phyloP scores from a whole-genome alignment of 2,329 filamentous ascomycete species.

The Rhynchosporium secalis region DNA sequence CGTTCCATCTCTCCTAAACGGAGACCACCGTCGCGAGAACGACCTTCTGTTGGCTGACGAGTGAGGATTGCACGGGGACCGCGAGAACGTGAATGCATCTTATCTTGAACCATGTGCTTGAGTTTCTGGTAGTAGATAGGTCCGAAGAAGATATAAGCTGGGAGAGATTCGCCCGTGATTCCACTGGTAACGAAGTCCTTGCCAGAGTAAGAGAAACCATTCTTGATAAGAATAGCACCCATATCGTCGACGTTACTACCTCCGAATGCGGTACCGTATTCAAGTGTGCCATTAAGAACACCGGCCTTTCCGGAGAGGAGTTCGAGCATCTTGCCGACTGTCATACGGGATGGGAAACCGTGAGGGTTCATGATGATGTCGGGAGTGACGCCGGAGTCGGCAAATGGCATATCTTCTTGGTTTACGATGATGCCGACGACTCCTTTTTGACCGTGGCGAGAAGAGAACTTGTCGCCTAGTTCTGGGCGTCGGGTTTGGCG shows the following conservation, averaged over 20 bases:
- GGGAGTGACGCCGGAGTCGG: slow-evolving; percentile 84
- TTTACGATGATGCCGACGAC: slow-evolving; percentile 96
- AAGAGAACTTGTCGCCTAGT: slow-evolving; percentile 97
- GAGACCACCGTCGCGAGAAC: slow-evolving; percentile 87
- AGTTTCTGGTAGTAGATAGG: slow-evolving; percentile 99
- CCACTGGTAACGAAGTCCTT: slow-evolving; percentile 97
- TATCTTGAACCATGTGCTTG: slow-evolving; percentile 99
- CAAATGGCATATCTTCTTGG: slow-evolving; percentile 96
- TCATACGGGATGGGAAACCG: slow-evolving; percentile 99
- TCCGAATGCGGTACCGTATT: slow-evolving; percentile 88
- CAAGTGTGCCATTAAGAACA: slow-evolving; percentile 77
- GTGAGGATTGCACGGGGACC: slow-evolving; percentile 91
- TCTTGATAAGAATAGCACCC: slow-evolving; percentile 77
- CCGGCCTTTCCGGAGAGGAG: slow-evolving; percentile 93
- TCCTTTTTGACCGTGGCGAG: slow-evolving; percentile 96
- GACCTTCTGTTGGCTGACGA: slow-evolving; percentile 92
- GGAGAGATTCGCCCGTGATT: slow-evolving; percentile 89
- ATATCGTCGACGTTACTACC: slow-evolving; percentile 86
- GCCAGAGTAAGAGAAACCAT: slow-evolving; percentile 94
- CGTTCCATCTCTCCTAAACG: slow-evolving; percentile 98
- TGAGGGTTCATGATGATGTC: slow-evolving; percentile 99
- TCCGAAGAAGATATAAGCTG: slow-evolving; percentile 97
- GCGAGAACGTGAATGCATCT: slow-evolving; percentile 94
- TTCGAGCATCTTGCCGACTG: slow-evolving; percentile 95
- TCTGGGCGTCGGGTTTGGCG: slow-evolving; percentile 95